A percentile compares a stretch with the other conserved stretches of the same genome.
Evolutionary conservation across 805 yeast species (phyloP).

Genomic region (Hanseniaspora osmophila): DNA sequence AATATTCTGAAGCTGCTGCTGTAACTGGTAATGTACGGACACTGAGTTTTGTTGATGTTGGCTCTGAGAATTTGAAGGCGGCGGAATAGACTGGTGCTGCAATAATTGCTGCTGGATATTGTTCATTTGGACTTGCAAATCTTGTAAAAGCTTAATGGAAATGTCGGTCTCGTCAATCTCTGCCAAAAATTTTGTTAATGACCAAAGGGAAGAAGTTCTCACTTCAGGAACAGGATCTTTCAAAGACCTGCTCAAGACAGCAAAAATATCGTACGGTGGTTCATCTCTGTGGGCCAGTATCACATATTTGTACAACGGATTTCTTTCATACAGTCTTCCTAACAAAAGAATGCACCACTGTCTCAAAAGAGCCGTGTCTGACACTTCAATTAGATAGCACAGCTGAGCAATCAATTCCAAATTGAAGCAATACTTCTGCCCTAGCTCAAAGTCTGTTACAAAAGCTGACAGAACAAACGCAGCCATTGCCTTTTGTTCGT

Average conservation of each 20-base stretch:
- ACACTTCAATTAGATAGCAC: slow-evolving; percentile 45
- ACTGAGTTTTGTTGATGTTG: slow-evolving; percentile 18
- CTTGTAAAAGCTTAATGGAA: slow-evolving; percentile 20
- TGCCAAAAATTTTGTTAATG: slow-evolving; percentile 56
- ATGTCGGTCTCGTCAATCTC: slow-evolving; percentile 27
- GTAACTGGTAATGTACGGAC: slow-evolving; percentile 19
- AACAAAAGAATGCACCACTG: slow-evolving; percentile 84
- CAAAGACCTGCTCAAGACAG: slow-evolving; percentile 35
- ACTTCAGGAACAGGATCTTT: slow-evolving; percentile 93
- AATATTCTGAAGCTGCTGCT: slow-evolving; percentile 19
- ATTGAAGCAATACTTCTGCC: slow-evolving; percentile 68
- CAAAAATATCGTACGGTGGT: slow-evolving; percentile 15
- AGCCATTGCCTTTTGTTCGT: slow-evolving; percentile 90
- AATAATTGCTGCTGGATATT: slow-evolving; percentile 18
- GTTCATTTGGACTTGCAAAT: slow-evolving; percentile 17
- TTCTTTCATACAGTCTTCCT: slow-evolving; percentile 60
- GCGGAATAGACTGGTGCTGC: slow-evolving; percentile 19
- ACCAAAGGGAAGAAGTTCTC: slow-evolving; percentile 65
- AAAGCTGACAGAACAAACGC: slow-evolving; percentile 80
- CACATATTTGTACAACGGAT: slow-evolving; percentile 62
- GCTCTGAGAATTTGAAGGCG: slow-evolving; percentile 8
- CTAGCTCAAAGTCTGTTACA: slow-evolving; percentile 63
- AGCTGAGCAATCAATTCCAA: slow-evolving; percentile 59
- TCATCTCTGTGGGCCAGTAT: slow-evolving; percentile 48
- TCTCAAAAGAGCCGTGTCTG: slow-evolving; percentile 74